Conservation (phyloP, 768 basidiomycete genomes). For the Amyloporia xantha region DNA sequence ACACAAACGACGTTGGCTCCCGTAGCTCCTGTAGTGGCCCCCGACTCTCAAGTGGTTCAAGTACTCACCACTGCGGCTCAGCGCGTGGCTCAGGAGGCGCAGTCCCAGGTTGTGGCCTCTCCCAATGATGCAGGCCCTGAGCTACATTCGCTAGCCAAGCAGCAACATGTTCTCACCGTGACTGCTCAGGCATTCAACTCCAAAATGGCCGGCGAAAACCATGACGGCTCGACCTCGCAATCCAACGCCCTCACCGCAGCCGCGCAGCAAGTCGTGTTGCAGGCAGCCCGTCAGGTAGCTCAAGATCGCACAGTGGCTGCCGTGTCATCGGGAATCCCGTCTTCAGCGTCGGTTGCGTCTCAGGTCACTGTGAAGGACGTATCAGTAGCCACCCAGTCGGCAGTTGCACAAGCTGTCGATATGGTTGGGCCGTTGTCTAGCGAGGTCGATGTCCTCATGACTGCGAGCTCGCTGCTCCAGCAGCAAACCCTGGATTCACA, state of each 20-base stretch:
- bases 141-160: conserved; percentile 67
- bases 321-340: conserved; percentile 35
- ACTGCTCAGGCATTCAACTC: conserved; percentile 73
- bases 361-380: conserved; percentile 52
- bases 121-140: conserved; percentile 40
- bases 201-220: conserved; percentile 50
- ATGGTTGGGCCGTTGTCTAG: conserved; percentile 65
- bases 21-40: conserved; percentile 31
- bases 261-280: conserved; percentile 75
- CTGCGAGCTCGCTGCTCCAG: conserved; percentile 49
- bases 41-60: conserved; percentile 68
- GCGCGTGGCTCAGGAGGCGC: conserved; percentile 68
- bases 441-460: conserved; percentile 76
- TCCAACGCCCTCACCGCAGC: conserved; percentile 60
- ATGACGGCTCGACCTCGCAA: conserved; percentile 37
- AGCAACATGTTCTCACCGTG: conserved; percentile 69
- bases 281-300: conserved; percentile 59
- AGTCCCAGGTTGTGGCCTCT: conserved; percentile 56
- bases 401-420: conserved; percentile 79
- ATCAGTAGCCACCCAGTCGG: conserved; percentile 61
- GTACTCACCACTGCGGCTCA: conserved; percentile 74
- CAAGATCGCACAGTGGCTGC: conserved; percentile 43
- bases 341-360: conserved; percentile 19
- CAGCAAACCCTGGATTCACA: conserved; percentile 28
- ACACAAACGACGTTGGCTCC: conserved; percentile 26